Evolutionary conservation across 306 rosid species (phyloP), one percentile per base, ranked within the genome.

Genomic region (barrel medic (Medicago truncatula)): DNA sequence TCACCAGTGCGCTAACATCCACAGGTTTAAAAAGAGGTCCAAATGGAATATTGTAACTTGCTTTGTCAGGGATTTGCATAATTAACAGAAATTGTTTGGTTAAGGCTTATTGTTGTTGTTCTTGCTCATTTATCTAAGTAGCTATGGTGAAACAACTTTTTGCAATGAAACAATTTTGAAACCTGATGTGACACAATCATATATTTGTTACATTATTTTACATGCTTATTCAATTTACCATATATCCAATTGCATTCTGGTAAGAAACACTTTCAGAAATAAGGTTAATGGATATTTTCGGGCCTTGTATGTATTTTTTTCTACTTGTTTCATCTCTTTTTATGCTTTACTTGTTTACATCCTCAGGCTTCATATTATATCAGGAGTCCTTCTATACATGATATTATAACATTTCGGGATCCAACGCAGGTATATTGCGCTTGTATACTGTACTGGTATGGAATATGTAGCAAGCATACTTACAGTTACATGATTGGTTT

Each of bases 381-480:
- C 76, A 81, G 86, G 85, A 86, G 78, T 71, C 97, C 97, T 64
- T 90, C 93, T 25, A 53, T 90, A 65, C 75, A 78, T 41, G 97
- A 92, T 40, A 85, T 94, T 67, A 84, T 94, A 61, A 88, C 91
- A 76, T 94, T 94, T 82, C 75, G 52, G 73, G 90, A 88, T 84
- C 97, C 96, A 79, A 88, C 93, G 13, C 81, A 90, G 95, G 98
- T 94, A 76, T 73, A 84, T 79, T 75, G 38, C 56, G 39, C n/a
- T 59, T 7, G 16, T 58, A 11, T 12, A 10, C 63, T 58, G n/a
- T 58, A 58, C 63, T 58, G 46, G 46, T 74, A 65, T 60, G 67
- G 28, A 71, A 53, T 62, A 56, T 75, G 17, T 70, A 38, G 65
- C 76, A 62, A 38, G 65, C 76, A 62, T 65, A 68, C 81, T 74